Evolutionary conservation across 345 rosid species (phyloP).

Genomic region (Excoecaria agallocha): DNA sequence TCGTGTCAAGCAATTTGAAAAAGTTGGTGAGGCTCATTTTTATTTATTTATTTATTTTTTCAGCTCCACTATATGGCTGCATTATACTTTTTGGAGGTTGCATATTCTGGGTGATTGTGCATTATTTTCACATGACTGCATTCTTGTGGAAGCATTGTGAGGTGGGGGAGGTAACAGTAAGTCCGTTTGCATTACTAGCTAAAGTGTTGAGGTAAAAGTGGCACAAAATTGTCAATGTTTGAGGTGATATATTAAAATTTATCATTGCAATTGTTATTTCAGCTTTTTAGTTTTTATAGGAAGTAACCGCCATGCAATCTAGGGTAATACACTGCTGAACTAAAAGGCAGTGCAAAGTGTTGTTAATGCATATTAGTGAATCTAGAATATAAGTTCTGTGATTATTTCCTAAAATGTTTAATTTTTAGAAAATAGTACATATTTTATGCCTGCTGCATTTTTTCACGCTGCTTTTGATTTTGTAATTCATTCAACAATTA

Average conservation of each 20-base stretch:
- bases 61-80: background rate
- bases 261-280: background rate
- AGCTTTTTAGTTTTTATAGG: background rate
- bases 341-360: background rate
- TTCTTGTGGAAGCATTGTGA: background rate
- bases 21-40: constrained; percentile 52
- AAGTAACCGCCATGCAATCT: background rate
- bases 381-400: background rate
- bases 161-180: background rate
- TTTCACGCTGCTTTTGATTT: background rate
- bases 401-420: too few relatives aligned
- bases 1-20: constrained; percentile 75
- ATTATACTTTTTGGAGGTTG: constrained; percentile 4
- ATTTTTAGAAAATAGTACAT: background rate
- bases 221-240: background rate
- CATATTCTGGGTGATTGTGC: background rate
- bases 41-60: constrained; percentile 6
- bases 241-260: background rate
- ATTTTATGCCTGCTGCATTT: background rate
- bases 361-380: background rate
- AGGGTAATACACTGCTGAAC: background rate
- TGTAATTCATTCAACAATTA: background rate
- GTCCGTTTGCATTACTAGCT: background rate
- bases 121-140: background rate
- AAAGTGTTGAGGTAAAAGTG: background rate